Evolutionary conservation across 805 yeast species (phyloP).

Genomic region (Spathaspora passalidarum): DNA sequence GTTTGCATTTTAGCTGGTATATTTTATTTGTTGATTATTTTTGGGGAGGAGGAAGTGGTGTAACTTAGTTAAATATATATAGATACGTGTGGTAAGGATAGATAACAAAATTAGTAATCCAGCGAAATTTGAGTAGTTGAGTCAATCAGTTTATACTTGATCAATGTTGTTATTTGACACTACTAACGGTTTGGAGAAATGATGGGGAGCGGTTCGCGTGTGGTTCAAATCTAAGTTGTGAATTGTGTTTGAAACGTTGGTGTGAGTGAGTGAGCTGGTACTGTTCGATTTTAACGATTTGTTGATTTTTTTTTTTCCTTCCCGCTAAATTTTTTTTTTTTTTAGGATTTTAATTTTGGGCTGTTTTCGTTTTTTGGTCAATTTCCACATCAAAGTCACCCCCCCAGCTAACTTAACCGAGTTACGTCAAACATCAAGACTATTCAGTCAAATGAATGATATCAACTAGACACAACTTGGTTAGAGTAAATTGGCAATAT

Average conservation of each 20-base stretch:
- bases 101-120: too few relatives aligned
- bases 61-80: too few relatives aligned
- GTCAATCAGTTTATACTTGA: too few relatives aligned
- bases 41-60: too few relatives aligned
- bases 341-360: background rate
- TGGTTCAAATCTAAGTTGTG: background rate
- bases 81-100: too few relatives aligned
- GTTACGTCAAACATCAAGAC: too few relatives aligned
- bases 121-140: too few relatives aligned
- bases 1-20: conserved; percentile 41
- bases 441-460: too few relatives aligned
- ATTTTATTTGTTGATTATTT: background rate
- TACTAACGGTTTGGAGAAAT: too few relatives aligned
- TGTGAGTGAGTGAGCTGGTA: background rate
- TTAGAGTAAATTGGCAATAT: too few relatives aligned
- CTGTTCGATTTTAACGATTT: background rate
- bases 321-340: background rate
- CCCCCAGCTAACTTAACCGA: background rate
- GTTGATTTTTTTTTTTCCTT: conserved; percentile 3
- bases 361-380: conserved; percentile 2
- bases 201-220: background rate
- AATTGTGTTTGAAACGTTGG: background rate
- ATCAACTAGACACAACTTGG: too few relatives aligned
- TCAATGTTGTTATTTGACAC: too few relatives aligned
- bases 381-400: background rate